These are phyloP conservation scores for Plantago coronopus DNA, from an alignment of 305 asterid species.

Conservation along the genomic window DNA sequence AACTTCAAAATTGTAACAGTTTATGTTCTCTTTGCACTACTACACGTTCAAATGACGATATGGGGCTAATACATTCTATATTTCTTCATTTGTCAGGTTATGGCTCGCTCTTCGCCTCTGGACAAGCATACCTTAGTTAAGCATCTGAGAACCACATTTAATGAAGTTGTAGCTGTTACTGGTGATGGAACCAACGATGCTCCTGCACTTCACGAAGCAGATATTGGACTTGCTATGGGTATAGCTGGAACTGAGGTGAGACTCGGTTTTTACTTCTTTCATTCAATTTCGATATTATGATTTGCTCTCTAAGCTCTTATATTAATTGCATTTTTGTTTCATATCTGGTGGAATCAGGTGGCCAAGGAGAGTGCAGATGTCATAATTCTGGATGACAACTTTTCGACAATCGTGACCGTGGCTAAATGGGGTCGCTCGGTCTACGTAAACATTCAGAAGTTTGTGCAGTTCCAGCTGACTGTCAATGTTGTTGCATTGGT, in stretches of 20 bases:
- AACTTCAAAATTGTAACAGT: background rate
- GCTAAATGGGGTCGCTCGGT: constrained; percentile 97
- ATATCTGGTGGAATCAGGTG: constrained; percentile 41
- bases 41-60: background rate
- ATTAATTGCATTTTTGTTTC: background rate
- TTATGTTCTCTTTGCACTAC: no score
- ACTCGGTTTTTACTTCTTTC: constrained; percentile 2
- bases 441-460: constrained; percentile 84
- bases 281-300: background rate
- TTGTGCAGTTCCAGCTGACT: constrained; percentile 93
- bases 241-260: constrained; percentile 94
- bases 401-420: constrained; percentile 88
- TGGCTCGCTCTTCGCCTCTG: constrained; percentile 96
- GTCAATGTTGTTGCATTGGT: constrained; percentile 81
- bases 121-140: constrained; percentile 93
- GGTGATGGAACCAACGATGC: constrained; percentile 99
- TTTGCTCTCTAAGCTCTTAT: background rate
- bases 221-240: constrained; percentile 99
- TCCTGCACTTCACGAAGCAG: constrained; percentile 99
- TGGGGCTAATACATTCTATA: background rate
- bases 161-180: constrained; percentile 96
- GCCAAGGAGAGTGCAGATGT: constrained; percentile 98
- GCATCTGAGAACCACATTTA: constrained; percentile 82
- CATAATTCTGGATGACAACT: constrained; percentile 87
- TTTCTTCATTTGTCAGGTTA: constrained; percentile 55